Conservation (phyloP, 164 flowering plant species). For the Warburgia ugandensis region DNA sequence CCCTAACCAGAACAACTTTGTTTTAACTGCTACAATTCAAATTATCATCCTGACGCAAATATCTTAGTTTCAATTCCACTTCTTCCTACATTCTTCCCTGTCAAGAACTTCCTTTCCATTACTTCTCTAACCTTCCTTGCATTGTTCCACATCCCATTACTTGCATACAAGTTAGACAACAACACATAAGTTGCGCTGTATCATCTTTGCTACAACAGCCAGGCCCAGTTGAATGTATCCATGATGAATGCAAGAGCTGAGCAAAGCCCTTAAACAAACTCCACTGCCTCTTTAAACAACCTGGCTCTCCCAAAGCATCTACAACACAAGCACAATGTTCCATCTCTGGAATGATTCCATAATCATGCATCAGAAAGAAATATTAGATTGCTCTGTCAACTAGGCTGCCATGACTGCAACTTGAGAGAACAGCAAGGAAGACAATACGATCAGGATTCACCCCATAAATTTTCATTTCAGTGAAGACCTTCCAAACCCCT, state of each 20-base stretch:
- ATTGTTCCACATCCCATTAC: slow-evolving; percentile 15
- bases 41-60: no score
- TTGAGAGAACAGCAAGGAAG: slow-evolving; percentile 15
- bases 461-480: slow-evolving; percentile 6
- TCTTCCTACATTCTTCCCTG: slow-evolving; percentile 8
- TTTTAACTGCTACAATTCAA: no score
- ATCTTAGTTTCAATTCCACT: no score
- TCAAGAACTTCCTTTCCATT: slow-evolving; percentile 5
- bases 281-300: slow-evolving; percentile 8
- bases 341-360: slow-evolving; percentile 4
- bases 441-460: slow-evolving; percentile 13
- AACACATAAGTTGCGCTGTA: slow-evolving; percentile 12
- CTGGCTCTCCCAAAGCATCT: slow-evolving; percentile 18
- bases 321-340: slow-evolving; percentile 14
- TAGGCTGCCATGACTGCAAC: slow-evolving; percentile 17
- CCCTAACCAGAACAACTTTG: no score
- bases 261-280: slow-evolving; percentile 14
- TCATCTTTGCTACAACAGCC: slow-evolving; percentile 13
- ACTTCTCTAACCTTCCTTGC: slow-evolving; percentile 15
- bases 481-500: slow-evolving; percentile 8
- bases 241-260: slow-evolving; percentile 11
- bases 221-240: slow-evolving; percentile 9
- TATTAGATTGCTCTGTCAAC: neutral
- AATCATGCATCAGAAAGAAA: slow-evolving; percentile 10
- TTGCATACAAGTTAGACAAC: slow-evolving; percentile 10